Evolutionary conservation across 2,329 filamentous ascomycete species (phyloP), one percentile per base, ranked within the genome.

Genomic region (Penicillium sp.): DNA sequence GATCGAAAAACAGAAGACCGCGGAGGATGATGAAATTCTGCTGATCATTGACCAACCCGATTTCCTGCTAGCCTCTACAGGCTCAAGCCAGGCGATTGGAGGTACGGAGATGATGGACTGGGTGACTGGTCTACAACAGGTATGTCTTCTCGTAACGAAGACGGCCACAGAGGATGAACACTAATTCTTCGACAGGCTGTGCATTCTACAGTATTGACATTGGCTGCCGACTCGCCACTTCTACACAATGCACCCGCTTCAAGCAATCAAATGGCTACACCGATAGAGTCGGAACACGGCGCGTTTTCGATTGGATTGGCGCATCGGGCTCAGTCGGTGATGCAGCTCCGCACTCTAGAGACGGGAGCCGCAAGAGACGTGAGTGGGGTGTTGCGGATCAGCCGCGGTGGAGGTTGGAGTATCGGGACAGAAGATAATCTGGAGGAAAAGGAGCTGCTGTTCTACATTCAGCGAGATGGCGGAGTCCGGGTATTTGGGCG

Each of bases 361-460:
- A 96, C 92, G 0, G 93, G 93, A 0, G 87, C 87, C n/a, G 92
- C 93, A 58, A 87, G 83, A 69, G 93, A 97, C 74, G 90, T 97
- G 28, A 96, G 90, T 74, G 93, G 93, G 2, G 91, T 96, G 39
- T 67, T 97, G 59, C 83, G 92, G 61, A 80, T 94, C 46, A 92
- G 89, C 16, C 79, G 81, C 40, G 87, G 87, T 3, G 78, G 77
- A 14, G 73, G 67, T 34, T 70, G 66, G 61, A 76, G 69, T 37
- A 67, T 58, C 7, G 54, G 61, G 21, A 65, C 59, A 40, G 59
- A 64, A 5, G 63, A 63, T 14, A 64, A 56, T 23, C 59, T 74
- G 60, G 73, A 75, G 47, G 83, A 90, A 64, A 85, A 80, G 58
- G 93, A 97, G 75, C 83, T 89, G 67, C 67, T 97, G 69, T 97